Conservation (phyloP, 1,284 basidiomycete species). For the Gymnopus androsaceus region DNA sequence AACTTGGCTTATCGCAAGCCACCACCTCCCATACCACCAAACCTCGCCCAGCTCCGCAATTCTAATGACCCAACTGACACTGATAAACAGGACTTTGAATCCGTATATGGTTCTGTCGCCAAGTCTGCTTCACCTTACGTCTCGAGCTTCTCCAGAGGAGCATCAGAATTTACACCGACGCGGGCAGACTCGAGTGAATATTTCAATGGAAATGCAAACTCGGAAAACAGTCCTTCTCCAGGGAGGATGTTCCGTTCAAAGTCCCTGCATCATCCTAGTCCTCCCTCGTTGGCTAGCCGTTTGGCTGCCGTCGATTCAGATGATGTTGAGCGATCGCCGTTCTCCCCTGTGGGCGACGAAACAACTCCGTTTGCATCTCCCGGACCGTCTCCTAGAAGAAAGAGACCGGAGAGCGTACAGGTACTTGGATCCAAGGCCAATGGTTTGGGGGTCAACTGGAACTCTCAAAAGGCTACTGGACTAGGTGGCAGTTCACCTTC, state of each 20-base stretch:
- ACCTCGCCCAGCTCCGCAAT: constrained; percentile 2
- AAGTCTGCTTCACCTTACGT: constrained; percentile 17
- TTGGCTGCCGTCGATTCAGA: not conserved
- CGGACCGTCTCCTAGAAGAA: constrained; percentile 43
- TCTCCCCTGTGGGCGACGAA: constrained; percentile 7
- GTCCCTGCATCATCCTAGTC: constrained; percentile 14
- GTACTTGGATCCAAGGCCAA: constrained; percentile 25
- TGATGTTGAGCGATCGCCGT: constrained; percentile 6
- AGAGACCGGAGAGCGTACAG: constrained; percentile 67
- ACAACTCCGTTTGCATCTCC: not conserved
- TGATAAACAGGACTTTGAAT: constrained; percentile 1
- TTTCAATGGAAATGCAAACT: not conserved
- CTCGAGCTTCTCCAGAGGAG: constrained; percentile 2
- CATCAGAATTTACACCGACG: constrained; percentile 2
- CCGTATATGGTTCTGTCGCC: not conserved
- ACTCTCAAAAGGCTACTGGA: not conserved
- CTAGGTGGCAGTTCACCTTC: not conserved
- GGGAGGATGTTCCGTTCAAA: constrained; percentile 10
- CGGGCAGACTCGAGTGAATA: not conserved
- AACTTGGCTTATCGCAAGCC: constrained; percentile 20
- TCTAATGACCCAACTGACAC: not conserved
- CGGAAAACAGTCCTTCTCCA: constrained; percentile 1
- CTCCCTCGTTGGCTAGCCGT: constrained; percentile 3
- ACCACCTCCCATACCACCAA: constrained; percentile 24
- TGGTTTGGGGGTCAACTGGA: not conserved